These are phyloP conservation scores for Colletotrichum cordylinicola DNA, from an alignment of 2,329 filamentous ascomycete species.

Conservation along the genomic window DNA sequence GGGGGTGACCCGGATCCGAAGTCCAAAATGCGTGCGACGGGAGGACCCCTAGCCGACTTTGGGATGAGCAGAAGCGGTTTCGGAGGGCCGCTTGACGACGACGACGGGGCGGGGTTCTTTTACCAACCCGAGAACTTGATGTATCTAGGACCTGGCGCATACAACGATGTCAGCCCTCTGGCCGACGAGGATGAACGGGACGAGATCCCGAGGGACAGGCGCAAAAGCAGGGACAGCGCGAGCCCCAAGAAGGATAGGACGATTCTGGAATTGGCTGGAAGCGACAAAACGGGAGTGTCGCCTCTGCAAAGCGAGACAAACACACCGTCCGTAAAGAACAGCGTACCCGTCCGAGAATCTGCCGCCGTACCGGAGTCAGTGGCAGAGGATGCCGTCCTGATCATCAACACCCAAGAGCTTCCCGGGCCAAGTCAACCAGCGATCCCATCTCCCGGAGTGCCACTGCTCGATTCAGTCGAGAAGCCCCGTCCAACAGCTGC, in stretches of 20 bases:
- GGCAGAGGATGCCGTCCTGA: background rate
- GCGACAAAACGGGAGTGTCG: slow-evolving; percentile 24
- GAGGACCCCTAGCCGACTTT: slow-evolving; percentile 24
- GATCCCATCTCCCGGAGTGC: slow-evolving; percentile 22
- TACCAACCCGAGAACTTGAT: slow-evolving; percentile 60
- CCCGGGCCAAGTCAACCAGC: background rate
- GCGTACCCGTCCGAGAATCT: slow-evolving; percentile 23
- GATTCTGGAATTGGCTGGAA: background rate
- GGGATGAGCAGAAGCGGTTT: slow-evolving; percentile 21
- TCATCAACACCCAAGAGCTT: background rate
- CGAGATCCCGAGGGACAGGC: background rate
- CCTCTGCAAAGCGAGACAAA: slow-evolving; percentile 29
- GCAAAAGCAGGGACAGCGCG: background rate
- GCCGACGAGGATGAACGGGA: slow-evolving; percentile 42
- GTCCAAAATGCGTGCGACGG: slow-evolving; percentile 24
- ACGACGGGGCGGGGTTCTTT: slow-evolving; percentile 41
- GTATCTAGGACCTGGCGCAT: slow-evolving; percentile 54
- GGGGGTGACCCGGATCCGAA: slow-evolving; percentile 4
- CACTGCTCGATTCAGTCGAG: slow-evolving; percentile 40
- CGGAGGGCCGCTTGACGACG: slow-evolving; percentile 29
- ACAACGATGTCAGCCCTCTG: slow-evolving; percentile 51
- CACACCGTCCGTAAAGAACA: slow-evolving; percentile 28
- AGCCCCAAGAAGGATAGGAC: background rate
- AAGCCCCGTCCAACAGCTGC: slow-evolving; percentile 35
- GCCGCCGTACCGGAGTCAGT: background rate